Conservation (phyloP, 306 rosid genomes). For the Cucurbita pepo region DNA sequence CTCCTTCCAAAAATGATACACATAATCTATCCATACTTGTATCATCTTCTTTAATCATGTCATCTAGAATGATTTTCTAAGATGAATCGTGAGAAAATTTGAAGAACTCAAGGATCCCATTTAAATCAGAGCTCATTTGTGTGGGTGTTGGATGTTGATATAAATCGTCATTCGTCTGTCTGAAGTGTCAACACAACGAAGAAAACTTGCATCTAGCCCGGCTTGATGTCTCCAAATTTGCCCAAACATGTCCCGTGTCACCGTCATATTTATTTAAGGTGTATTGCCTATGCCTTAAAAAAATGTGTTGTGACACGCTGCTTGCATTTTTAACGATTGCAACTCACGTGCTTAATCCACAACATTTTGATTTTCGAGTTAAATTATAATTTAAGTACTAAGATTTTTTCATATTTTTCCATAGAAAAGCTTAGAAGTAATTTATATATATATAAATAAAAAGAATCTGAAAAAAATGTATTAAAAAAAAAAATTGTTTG, state of each 20-base stretch:
- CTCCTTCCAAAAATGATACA: constrained; percentile 4
- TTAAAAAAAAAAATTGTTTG: too few relatives aligned
- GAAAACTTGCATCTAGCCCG: not conserved
- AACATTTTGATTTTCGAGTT: too few relatives aligned
- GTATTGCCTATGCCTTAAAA: too few relatives aligned
- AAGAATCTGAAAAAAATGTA: too few relatives aligned
- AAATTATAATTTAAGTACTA: too few relatives aligned
- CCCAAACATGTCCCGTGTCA: not conserved
- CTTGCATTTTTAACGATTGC: too few relatives aligned
- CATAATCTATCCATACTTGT: not conserved
- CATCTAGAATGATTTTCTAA: not conserved
- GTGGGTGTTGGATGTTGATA: not conserved
- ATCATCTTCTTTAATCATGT: not conserved
- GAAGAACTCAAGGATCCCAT: not conserved
- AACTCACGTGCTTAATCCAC: too few relatives aligned
- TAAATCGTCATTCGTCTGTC: not conserved
- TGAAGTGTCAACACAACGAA: not conserved
- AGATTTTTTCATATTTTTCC: too few relatives aligned
- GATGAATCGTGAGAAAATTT: not conserved
- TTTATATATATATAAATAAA: too few relatives aligned
- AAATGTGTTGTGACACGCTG: too few relatives aligned
- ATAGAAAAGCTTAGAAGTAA: too few relatives aligned
- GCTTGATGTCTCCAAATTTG: not conserved
- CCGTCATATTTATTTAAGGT: too few relatives aligned
- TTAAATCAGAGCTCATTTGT: not conserved